These are phyloP conservation scores for Talaromyces adpressus DNA, from an alignment of 495 filamentous ascomycete genomes.

Conservation along the genomic window DNA sequence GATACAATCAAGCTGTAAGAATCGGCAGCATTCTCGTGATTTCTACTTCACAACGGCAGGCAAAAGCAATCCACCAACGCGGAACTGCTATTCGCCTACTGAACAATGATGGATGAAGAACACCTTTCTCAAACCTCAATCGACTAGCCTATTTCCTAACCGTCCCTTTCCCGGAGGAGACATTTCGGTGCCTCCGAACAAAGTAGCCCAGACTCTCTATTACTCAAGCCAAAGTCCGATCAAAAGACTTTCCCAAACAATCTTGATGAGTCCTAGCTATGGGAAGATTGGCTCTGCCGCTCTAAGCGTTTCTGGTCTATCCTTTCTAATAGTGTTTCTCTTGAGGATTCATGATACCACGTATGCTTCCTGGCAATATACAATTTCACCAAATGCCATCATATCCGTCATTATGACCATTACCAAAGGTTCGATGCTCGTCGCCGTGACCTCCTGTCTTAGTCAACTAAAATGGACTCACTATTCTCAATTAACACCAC, in stretches of 20 bases:
- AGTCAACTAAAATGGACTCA: too few relatives aligned
- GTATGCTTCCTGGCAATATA: constrained; percentile 10
- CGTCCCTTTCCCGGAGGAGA: neutral
- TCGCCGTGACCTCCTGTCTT: too few relatives aligned
- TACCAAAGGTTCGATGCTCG: neutral
- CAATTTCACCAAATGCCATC: constrained; percentile 8
- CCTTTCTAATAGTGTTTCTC: constrained; percentile 8
- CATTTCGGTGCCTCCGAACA: neutral
- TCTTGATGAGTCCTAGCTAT: constrained; percentile 6
- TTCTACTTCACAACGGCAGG: too few relatives aligned
- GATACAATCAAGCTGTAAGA: too few relatives aligned
- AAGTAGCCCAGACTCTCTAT: neutral
- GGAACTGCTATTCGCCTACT: too few relatives aligned
- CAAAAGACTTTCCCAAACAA: neutral
- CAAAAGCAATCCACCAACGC: too few relatives aligned
- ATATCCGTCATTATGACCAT: constrained; percentile 8
- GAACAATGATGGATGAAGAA: too few relatives aligned
- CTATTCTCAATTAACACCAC: too few relatives aligned
- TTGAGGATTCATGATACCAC: neutral
- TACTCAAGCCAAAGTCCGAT: neutral
- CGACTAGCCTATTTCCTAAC: too few relatives aligned
- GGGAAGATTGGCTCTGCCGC: constrained; percentile 6
- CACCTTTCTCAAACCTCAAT: too few relatives aligned
- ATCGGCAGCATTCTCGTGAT: too few relatives aligned
- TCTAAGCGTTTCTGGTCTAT: neutral